phyloP scores from a whole-genome alignment of 768 basidiomycete genomes.

The Boletales sp. region DNA sequence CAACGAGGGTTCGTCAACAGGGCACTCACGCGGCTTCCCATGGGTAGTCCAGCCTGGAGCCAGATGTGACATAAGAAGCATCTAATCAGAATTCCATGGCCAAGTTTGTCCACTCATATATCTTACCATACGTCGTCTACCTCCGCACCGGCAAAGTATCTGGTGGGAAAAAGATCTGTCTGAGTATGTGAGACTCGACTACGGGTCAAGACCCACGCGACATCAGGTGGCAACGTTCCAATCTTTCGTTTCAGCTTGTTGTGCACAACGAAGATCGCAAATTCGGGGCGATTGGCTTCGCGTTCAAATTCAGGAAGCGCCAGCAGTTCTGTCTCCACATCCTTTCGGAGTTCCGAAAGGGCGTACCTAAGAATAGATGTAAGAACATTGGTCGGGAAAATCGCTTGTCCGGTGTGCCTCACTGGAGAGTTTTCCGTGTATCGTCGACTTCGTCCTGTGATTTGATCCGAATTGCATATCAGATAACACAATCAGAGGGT shows the following conservation, averaged over 20 bases:
- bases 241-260: conserved; percentile 90
- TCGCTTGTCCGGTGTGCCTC: conserved; percentile 24
- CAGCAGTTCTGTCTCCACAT: conserved; percentile 72
- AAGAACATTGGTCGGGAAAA: conserved; percentile 1
- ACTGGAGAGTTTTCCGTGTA: conserved; percentile 86
- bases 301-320: conserved; percentile 68
- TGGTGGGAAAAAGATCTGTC: conserved; percentile 17
- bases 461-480: conserved; percentile 3
- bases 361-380: conserved; percentile 62
- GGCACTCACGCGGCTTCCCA: conserved; percentile 71
- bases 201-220: conserved; percentile 45
- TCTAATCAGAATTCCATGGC: conserved; percentile 13
- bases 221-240: conserved; percentile 64
- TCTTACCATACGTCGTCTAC: conserved; percentile 69
- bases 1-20: not conserved
- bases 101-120: not conserved
- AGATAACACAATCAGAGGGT: conserved; percentile 9
- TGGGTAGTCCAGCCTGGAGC: conserved; percentile 73
- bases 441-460: conserved; percentile 84
- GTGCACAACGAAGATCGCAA: conserved; percentile 92
- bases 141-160: conserved; percentile 82
- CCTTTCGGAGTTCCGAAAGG: conserved; percentile 81
- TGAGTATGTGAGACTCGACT: conserved; percentile 2
- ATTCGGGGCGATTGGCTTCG: conserved; percentile 71
- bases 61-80: not conserved